phyloP scores from a whole-genome alignment of 257 asterid genomes.

The Apocynum venetum region DNA sequence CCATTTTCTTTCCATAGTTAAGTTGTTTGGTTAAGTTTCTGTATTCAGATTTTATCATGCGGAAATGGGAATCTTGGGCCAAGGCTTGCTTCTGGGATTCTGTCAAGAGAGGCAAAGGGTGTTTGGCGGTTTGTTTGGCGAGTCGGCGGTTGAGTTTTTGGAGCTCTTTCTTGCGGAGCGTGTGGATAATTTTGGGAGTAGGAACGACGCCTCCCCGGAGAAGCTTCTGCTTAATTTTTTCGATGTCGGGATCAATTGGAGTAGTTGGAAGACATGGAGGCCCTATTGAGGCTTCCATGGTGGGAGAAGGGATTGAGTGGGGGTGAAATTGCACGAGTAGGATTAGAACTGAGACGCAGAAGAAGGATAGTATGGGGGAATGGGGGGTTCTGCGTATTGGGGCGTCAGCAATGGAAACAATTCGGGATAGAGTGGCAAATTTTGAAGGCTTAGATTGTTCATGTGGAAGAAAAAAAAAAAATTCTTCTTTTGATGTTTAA shows the following conservation, averaged over 20 bases:
- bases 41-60: constrained; percentile 61
- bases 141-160: constrained; percentile 77
- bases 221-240: constrained; percentile 53
- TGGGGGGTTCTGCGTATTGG: no score
- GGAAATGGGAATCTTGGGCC: constrained; percentile 60
- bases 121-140: constrained; percentile 61
- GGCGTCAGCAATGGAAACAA: no score
- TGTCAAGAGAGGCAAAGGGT: constrained; percentile 39
- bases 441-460: no score
- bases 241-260: constrained; percentile 41
- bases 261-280: constrained; percentile 48
- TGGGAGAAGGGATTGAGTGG: neutral
- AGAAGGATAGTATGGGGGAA: no score
- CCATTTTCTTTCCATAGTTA: constrained; percentile 34
- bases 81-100: constrained; percentile 42
- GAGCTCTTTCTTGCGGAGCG: constrained; percentile 73
- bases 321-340: neutral
- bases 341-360: no score
- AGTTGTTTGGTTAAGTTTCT: constrained; percentile 41
- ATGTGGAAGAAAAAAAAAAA: no score
- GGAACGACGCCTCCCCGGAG: constrained; percentile 53
- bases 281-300: constrained; percentile 75
- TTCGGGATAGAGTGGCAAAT: no score
- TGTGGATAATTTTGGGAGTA: constrained; percentile 83
- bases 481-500: no score